Base-by-base conservation (phyloP, 2,329 filamentous ascomycete genomes). In the Fusarium mangiferae region DNA sequence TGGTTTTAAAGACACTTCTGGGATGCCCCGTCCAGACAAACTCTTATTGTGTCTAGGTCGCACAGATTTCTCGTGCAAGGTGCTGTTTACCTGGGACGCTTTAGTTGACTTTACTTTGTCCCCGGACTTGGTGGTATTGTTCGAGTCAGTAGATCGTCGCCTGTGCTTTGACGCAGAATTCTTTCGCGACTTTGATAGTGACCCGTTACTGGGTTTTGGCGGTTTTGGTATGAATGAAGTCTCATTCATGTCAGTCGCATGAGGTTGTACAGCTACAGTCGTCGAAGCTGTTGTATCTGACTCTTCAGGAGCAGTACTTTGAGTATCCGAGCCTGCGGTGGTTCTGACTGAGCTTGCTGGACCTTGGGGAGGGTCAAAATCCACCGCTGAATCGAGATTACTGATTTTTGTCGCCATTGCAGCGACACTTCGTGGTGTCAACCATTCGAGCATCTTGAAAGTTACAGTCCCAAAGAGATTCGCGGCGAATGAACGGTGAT, bases 401-500 rank as follows among this genome's bases (percentile, higher is more conserved):
- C 70, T 74, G 26, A 81, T 63, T 57, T 83, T 84, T 22, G 83
- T 77, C 2, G 84, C 83, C 81, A 90, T 85, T 15, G 84, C 82
- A 26, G 86, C 84, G 8, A 90, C 78, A n/a, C 85, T 87, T 62
- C 85, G 85, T 1, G 90, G 90, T 4, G 90, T 90, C n/a, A 93
- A 82, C 90, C 90, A 93, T 78, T 93, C 91, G 7, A 93, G 77
- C 90, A 92, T 92, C 76, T 90, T 92, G 80, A 92, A 90, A 17
- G 91, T 88, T 17, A 89, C 88, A 1, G 90, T 91, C 12, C 87
- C 90, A 75, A 93, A 92, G 13, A 92, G 83, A 71, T 91, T 91
- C 12, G 89, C 89, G 13, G 89, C 87, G 76, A 91, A 90, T 0
- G 89, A 90, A 11, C 89, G 84, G 73, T 90, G 86, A 70, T 91